Evolutionary conservation across 225 moss, liverwort and hornwort species (phyloP), one percentile per base, ranked within the genome.

Genomic region (Marchantia polymorpha): DNA sequence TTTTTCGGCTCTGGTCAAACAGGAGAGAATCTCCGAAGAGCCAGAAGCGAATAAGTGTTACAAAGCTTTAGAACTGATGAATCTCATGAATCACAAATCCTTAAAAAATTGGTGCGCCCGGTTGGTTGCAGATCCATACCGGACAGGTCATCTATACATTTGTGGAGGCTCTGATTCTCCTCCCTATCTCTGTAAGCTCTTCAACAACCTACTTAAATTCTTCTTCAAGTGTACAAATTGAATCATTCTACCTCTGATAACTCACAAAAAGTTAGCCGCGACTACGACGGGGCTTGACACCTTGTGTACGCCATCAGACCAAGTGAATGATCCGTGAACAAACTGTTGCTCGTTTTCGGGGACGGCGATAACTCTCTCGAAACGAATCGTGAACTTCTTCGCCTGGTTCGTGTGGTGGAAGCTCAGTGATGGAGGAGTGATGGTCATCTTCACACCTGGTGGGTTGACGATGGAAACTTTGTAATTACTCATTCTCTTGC

Each of bases 251-350:
- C 25, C 60, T 47, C 76, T 39, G 7, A 39, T 12, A 14, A 10
- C 25, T 55, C 52, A 79, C 54, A 79, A 27, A 48, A 79, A 79
- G 53, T 66, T 66, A 39, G 48, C 67, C 12, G 66, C 78, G 19
- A 80, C 80, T n/a, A 78, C 78, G 0, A 73, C 71, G 48, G 88
- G 86, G 69, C 86, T 86, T 48, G 53, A 69, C 66, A 89, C 82
- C 20, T 52, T 8, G 73, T 89, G 86, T 0, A 10, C 23, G 60
- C 84, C 78, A 73, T 86, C 86, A 39, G 67, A 53, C 88, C 86
- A 86, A 9, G 50, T 78, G 61, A 72, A 70, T 4, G 82, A 77
- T 8, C 83, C 86, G 74, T 46, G 4, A 27, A 76, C 77, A 65
- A 79, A 80, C 27, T 79, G 73, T 5, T 78, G 55, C 10, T 14